phyloP scores from a whole-genome alignment of 2,329 filamentous ascomycete genomes.

The Fusarium compactum region DNA sequence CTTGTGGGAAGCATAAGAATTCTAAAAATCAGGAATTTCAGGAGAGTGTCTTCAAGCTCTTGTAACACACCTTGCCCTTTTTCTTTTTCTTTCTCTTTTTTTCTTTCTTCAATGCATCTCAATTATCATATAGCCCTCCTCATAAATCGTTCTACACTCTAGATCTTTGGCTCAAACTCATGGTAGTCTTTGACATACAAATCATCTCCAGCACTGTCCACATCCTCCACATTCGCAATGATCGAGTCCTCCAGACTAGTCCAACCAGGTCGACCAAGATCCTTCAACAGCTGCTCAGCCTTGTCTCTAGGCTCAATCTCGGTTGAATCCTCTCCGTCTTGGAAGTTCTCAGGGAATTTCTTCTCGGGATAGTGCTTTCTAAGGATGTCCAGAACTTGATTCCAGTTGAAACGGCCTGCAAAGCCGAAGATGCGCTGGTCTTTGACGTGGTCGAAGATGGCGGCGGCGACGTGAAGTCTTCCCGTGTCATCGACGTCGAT shows the following conservation, averaged over 20 bases:
- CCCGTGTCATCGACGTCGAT: conserved; percentile 63
- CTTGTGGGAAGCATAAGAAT: neutral
- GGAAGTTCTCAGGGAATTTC: conserved; percentile 45
- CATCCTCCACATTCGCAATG: neutral
- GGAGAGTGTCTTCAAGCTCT: rapidly evolving
- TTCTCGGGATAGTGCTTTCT: conserved; percentile 37
- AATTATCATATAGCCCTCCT: too few species aligned
- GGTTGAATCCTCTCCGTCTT: conserved; percentile 16
- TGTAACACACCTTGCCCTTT: too few species aligned
- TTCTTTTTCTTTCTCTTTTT: too few species aligned
- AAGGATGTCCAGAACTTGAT: conserved; percentile 53
- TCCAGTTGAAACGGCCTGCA: conserved; percentile 60
- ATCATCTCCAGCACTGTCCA: neutral
- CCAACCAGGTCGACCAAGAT: conserved; percentile 32
- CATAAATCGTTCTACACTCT: too few species aligned
- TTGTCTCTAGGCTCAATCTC: conserved; percentile 27
- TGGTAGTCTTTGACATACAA: neutral
- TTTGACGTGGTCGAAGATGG: conserved; percentile 58
- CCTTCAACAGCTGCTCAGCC: conserved; percentile 22
- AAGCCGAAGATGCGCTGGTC: conserved; percentile 67
- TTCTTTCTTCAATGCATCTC: too few species aligned
- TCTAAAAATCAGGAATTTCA: neutral
- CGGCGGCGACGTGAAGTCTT: conserved; percentile 64
- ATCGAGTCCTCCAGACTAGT: conserved; percentile 23
- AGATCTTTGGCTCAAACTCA: neutral